Percentiles rank a stretch among this genome's conserved stretches.
Conservation (phyloP, 1,284 basidiomycete species). For the Sporisorium reilianum region DNA sequence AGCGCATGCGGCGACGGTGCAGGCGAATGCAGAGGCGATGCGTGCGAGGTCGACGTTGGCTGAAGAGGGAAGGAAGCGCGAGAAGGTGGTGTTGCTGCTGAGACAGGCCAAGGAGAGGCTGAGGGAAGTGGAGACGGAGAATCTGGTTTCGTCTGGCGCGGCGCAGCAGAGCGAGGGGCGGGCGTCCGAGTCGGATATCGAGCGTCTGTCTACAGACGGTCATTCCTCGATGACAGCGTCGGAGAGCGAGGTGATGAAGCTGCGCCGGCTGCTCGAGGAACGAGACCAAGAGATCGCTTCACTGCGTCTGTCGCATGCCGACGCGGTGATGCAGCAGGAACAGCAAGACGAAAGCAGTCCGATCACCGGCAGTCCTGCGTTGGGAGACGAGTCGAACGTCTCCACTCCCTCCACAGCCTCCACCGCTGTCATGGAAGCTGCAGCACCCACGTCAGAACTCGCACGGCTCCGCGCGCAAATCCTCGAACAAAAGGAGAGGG, state of each 20-base stretch:
- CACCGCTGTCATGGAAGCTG: neutral
- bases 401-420: neutral
- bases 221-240: neutral
- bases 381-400: neutral
- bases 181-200: neutral
- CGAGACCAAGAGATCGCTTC: constrained; percentile 37
- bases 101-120: constrained; percentile 37
- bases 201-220: neutral
- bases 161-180: neutral
- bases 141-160: neutral
- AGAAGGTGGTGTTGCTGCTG: constrained; percentile 40
- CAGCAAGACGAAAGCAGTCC: constrained; percentile 8
- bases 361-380: neutral
- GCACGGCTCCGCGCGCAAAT: constrained; percentile 34
- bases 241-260: constrained; percentile 21
- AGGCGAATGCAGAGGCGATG: constrained; percentile 49
- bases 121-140: constrained; percentile 30
- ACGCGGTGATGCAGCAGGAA: constrained; percentile 28
- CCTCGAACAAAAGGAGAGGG: constrained; percentile 46
- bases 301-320: constrained; percentile 32
- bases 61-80: constrained; percentile 49
- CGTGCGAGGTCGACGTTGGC: constrained; percentile 13
- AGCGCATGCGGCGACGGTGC: constrained; percentile 38
- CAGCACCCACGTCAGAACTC: constrained; percentile 15
- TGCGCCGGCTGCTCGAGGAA: constrained; percentile 29